phyloP scores from a whole-genome alignment of 2,329 filamentous ascomycete genomes.

The Trichoderma harzianum region DNA sequence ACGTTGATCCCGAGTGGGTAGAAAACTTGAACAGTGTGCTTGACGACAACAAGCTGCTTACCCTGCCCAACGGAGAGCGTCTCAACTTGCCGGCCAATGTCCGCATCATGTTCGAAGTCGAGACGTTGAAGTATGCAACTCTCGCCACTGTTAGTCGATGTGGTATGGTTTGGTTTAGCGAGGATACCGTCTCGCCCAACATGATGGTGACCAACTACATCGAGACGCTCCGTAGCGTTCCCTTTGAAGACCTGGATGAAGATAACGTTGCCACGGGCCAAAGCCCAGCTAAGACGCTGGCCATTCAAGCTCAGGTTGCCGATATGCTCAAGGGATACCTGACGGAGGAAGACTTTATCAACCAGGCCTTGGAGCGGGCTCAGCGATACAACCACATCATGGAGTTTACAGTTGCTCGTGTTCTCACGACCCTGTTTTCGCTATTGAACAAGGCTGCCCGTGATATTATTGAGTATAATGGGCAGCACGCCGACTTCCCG shows the following conservation, averaged over 20 bases:
- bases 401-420: constrained; percentile 91
- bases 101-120: constrained; percentile 99
- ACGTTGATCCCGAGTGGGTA: constrained; percentile 99
- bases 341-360: constrained; percentile 74
- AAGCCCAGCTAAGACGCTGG: constrained; percentile 72
- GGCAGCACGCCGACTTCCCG: constrained; percentile 90
- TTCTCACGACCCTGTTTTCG: constrained; percentile 90
- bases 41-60: constrained; percentile 97
- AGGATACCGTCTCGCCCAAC: constrained; percentile 86
- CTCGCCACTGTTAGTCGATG: constrained; percentile 98
- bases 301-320: constrained; percentile 75
- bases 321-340: constrained; percentile 74
- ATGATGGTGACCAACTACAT: constrained; percentile 96
- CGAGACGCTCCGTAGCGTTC: constrained; percentile 72
- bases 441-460: constrained; percentile 91
- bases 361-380: constrained; percentile 72
- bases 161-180: constrained; percentile 99
- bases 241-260: constrained; percentile 94
- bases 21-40: constrained; percentile 99
- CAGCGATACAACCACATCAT: constrained; percentile 90
- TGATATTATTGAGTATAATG: constrained; percentile 92
- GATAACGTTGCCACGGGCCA: constrained; percentile 76
- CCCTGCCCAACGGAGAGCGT: constrained; percentile 94
- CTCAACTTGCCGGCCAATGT: constrained; percentile 92
- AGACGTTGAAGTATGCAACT: constrained; percentile 95